Conservation (phyloP, 2,329 filamentous ascomycete genomes). For the Coniochaeta prunicola region DNA sequence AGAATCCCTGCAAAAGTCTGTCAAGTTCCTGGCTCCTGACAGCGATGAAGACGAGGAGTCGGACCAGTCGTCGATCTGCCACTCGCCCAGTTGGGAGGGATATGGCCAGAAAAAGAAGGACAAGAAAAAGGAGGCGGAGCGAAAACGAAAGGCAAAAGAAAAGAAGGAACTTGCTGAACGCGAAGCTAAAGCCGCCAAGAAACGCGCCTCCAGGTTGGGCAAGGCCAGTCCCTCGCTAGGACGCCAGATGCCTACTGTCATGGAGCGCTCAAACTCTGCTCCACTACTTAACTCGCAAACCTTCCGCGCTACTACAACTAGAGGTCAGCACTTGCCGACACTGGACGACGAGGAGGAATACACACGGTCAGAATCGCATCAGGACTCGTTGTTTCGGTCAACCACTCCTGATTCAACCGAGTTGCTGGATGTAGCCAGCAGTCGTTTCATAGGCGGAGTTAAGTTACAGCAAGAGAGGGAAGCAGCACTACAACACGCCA, state of each 20-base stretch:
- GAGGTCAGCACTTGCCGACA: background rate
- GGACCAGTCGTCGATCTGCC: slow-evolving; percentile 46
- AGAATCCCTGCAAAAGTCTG: slow-evolving; percentile 28
- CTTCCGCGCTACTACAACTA: background rate
- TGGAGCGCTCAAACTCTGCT: slow-evolving; percentile 13
- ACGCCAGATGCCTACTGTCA: slow-evolving; percentile 11
- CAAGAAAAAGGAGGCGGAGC: slow-evolving; percentile 35
- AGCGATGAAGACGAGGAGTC: slow-evolving; percentile 23
- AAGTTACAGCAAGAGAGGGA: slow-evolving; percentile 34
- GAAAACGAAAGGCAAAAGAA: slow-evolving; percentile 34
- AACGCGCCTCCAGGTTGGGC: slow-evolving; percentile 26
- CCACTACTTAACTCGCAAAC: background rate
- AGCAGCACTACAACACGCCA: slow-evolving; percentile 15
- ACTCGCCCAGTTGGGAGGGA: slow-evolving; percentile 56
- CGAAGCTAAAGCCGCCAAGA: slow-evolving; percentile 28
- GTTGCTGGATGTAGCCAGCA: slow-evolving; percentile 5
- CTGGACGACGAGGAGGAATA: background rate
- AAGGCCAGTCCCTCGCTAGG: slow-evolving; percentile 24
- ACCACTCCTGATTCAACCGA: background rate
- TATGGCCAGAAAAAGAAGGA: slow-evolving; percentile 47
- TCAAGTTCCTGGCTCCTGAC: slow-evolving; percentile 29
- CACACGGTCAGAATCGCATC: background rate
- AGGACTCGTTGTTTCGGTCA: background rate
- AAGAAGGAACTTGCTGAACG: slow-evolving; percentile 32
- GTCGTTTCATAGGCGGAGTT: slow-evolving; percentile 33